phyloP scores from a whole-genome alignment of 495 filamentous ascomycete species.

The Arthonia radiata region DNA sequence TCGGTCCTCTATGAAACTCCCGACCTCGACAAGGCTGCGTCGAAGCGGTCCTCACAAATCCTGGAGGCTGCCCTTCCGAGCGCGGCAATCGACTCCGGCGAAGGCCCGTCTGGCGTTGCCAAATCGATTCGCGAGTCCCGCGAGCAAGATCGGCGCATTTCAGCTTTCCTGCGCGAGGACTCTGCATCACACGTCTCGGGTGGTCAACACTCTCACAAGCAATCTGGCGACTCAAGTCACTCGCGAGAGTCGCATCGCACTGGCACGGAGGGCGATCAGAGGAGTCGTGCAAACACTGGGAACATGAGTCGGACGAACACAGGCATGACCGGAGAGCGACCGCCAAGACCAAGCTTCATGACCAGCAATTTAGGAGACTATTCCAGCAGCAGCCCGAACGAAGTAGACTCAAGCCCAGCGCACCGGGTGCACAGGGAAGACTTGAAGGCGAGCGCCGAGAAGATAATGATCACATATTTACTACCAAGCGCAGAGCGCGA shows the following conservation, averaged over 20 bases:
- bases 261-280: no score
- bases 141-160: slow-evolving; percentile 60
- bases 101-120: slow-evolving; percentile 26
- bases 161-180: slow-evolving; percentile 69
- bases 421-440: slow-evolving; percentile 69
- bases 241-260: no score
- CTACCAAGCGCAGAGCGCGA: slow-evolving; percentile 83
- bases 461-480: slow-evolving; percentile 89
- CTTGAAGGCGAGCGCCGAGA: slow-evolving; percentile 80
- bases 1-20: slow-evolving; percentile 85
- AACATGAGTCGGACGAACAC: slow-evolving; percentile 13
- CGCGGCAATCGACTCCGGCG: slow-evolving; percentile 33
- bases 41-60: slow-evolving; percentile 58
- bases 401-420: no score
- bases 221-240: no score
- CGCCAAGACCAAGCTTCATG: slow-evolving; percentile 44
- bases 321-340: slow-evolving; percentile 22
- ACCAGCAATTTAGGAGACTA: no score
- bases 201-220: no score
- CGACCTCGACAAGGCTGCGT: slow-evolving; percentile 57
- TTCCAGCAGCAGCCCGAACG: no score
- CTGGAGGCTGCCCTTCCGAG: slow-evolving; percentile 52
- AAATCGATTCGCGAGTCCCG: no score
- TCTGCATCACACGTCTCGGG: no score
- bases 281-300: no score